These are phyloP conservation scores for Arabidopsis thaliana DNA, from an alignment of 345 rosid genomes.

Conservation along the genomic window TAIR10.1 NC_003074.8:11255001-11255500, in stretches of 20 bases:
- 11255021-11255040: constrained; percentile 7
- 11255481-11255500: constrained; percentile 51
- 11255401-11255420: constrained; percentile 37
- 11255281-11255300: constrained; percentile 56
- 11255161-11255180: constrained; percentile 75
- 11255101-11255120: constrained; percentile 88
- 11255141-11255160: constrained; percentile 78
- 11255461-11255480: constrained; percentile 47
- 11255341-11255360: constrained; percentile 71
- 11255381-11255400: constrained; percentile 42
- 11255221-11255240: constrained; percentile 29
- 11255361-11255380: constrained; percentile 63
- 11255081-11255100: constrained; percentile 86
- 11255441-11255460: constrained; percentile 33
- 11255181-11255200: constrained; percentile 35
- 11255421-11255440: constrained; percentile 39
- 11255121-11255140: constrained; percentile 80
- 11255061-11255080: constrained; percentile 90
- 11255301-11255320: constrained; percentile 65
- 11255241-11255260: constrained; percentile 57
- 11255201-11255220: neutral
- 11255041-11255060: constrained; percentile 55
- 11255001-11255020: neutral
- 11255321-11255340: constrained; percentile 82
- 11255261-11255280: constrained; percentile 71